Conservation (phyloP, 2,329 filamentous ascomycete species). For the Fusarium zealandicum region DNA sequence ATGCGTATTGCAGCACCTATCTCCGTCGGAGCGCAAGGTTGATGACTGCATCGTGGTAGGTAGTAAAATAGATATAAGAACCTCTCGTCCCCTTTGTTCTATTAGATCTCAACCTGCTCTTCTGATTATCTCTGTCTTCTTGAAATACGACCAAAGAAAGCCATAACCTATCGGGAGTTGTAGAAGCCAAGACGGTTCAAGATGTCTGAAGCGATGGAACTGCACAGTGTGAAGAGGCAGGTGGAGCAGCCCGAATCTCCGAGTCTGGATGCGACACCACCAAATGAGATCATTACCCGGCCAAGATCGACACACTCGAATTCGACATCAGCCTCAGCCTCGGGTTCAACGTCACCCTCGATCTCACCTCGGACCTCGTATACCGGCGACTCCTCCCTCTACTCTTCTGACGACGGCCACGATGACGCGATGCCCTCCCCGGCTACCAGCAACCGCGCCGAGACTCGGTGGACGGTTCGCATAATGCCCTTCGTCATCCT, state of each 20-base stretch:
- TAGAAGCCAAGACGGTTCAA: no score
- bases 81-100: no score
- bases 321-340: not conserved
- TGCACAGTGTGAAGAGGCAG: not conserved
- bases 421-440: slow-evolving; percentile 46
- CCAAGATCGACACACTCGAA: slow-evolving; percentile 2
- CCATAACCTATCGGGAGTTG: no score
- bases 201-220: no score
- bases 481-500: slow-evolving; percentile 75
- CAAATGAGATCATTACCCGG: slow-evolving; percentile 22
- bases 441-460: slow-evolving; percentile 40
- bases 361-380: slow-evolving; percentile 1
- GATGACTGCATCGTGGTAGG: not conserved
- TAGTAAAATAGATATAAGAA: not conserved
- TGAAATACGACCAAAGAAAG: no score
- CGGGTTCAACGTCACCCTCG: not conserved
- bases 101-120: no score
- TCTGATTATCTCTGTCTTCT: no score
- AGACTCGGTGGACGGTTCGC: slow-evolving; percentile 52
- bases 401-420: slow-evolving; percentile 22
- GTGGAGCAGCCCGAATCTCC: not conserved
- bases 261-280: not conserved
- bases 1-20: not conserved
- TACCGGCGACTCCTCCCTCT: slow-evolving; percentile 2
- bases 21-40: not conserved